Base-by-base conservation (phyloP, 2,329 filamentous ascomycete species). In the Fusarium mangiferae region DNA sequence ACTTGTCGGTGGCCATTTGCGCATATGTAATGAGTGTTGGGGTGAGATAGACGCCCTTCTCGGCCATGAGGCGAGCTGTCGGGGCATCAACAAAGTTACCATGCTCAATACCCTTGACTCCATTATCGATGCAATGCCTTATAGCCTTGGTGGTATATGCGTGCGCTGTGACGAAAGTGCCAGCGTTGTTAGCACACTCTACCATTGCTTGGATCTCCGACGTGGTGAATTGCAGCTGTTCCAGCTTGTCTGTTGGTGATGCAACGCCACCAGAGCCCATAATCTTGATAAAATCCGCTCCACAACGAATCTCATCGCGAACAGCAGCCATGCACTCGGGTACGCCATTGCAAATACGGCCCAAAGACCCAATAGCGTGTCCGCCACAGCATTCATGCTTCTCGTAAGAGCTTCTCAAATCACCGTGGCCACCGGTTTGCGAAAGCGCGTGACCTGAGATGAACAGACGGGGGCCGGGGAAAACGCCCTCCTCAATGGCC, bases 371-470 rank as follows among this genome's bases (percentile, higher is more conserved):
- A 14, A 55, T 14, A 22, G 51, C 42, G 7, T 71, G 60, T 17
- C 86, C 85, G 1, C 85, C 84, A 72, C 88, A 90, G 77, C 87
- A 89, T 13, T 70, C 66, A 3, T 48, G 57, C 30, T 68, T 59
- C 71, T 71, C 64, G 55, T 89, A 85, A 7, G 83, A 77, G 0
- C 83, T 79, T 5, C 85, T 82, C 26, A 85, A 75, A 71, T 91
- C 89, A 6, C 85, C 88, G 68, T 91, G 89, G 0, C 90, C 89
- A 3, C 89, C 89, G 0, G 87, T 88, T 75, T 91, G 89, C 4
- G 84, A 86, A 3, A 91, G 83, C 0, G 85, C 88, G 48, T 87
- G 83, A 2, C 86, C 86, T 1, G 87, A 82, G 44, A 89, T 87
- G 78, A 90, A 90, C 2, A 90, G 78, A 10, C 88, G 80, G 4